A percentile compares a stretch with the other conserved stretches of the same genome.
Conservation (phyloP, 2,329 filamentous ascomycete genomes). For the Pyrenochaeta sp. region DNA sequence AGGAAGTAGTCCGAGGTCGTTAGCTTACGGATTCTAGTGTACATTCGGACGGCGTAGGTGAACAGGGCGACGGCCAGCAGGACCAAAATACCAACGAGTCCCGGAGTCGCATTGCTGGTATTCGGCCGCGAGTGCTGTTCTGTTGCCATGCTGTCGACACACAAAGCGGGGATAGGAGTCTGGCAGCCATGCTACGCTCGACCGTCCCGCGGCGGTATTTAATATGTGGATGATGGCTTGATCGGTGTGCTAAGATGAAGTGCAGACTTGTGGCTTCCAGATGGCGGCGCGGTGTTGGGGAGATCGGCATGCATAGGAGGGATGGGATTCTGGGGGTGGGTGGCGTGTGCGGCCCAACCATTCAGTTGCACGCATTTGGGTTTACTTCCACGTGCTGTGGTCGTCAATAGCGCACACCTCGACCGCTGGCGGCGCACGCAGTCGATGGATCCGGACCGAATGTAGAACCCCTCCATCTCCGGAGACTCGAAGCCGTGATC, state of each 20-base stretch:
- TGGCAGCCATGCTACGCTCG: conserved; percentile 1
- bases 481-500: not conserved
- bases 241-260: conserved; percentile 3
- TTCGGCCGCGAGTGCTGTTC: conserved; percentile 1
- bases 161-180: not conserved
- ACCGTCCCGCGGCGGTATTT: not conserved
- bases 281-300: not conserved
- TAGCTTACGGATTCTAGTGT: conserved; percentile 7
- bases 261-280: not conserved
- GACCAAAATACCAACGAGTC: conserved; percentile 9
- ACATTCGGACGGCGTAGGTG: conserved; percentile 6
- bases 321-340: not conserved
- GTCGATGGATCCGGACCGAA: not conserved
- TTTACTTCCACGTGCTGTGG: not conserved
- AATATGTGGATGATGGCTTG: not conserved
- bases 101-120: conserved; percentile 7
- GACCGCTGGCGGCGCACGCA: not conserved
- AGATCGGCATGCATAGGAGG: not conserved
- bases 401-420: not conserved
- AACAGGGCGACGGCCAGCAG: conserved; percentile 3
- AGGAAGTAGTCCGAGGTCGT: conserved; percentile 8
- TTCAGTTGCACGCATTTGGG: not conserved
- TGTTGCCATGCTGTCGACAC: not conserved
- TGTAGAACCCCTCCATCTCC: not conserved
- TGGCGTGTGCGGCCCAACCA: not conserved